Evolutionary conservation across 768 basidiomycete species (phyloP), one percentile per base, ranked within the genome.

Genomic region (Mycena epipterygia): DNA sequence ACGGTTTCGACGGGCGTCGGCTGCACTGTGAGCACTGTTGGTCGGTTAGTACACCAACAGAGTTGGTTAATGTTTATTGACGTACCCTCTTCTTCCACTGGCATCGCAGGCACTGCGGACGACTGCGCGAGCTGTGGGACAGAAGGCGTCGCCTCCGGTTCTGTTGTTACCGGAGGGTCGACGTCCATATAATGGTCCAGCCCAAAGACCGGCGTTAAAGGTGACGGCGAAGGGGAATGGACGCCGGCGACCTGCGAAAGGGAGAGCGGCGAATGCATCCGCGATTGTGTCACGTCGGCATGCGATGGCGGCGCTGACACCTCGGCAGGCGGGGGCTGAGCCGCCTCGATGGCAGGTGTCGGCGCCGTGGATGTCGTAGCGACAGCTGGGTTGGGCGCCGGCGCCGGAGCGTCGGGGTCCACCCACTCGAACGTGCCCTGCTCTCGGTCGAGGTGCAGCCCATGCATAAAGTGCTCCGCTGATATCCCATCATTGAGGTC

Each of bases 401-500:
- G 30, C 27, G 30, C 51, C 1, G 52, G 52, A 3, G 49, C 41
- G 17, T 53, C 66, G 29, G 27, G 59, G 32, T 60, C 72, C 12
- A 73, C 41, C 72, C 72, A 73, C 25, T 63, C 72, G 49, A 60
- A 73, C 39, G 68, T 67, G 42, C 46, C 55, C 23, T 67, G 59
- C 21, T 73, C 72, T n/a, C 65, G 68, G 55, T 73, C 72, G 23
- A 73, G 7, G 12, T 32, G 29, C 32, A 73, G 61, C 7, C 72
- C 72, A 6, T 35, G 25, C 68, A 51, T 70, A 37, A 59, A 64
- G 44, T 67, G 55, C 56, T 73, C 72, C 25, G 68, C 72, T 16
- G 72, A 64, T 44, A 70, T 67, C 5, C 72, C 72, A 2, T 70
- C 72, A 42, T 64, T 51, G 44, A 73, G 68, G 35, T 73, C 72